Evolutionary conservation across 2,329 filamentous ascomycete genomes (phyloP).

Genomic region (Dactylonectria estremocensis): DNA sequence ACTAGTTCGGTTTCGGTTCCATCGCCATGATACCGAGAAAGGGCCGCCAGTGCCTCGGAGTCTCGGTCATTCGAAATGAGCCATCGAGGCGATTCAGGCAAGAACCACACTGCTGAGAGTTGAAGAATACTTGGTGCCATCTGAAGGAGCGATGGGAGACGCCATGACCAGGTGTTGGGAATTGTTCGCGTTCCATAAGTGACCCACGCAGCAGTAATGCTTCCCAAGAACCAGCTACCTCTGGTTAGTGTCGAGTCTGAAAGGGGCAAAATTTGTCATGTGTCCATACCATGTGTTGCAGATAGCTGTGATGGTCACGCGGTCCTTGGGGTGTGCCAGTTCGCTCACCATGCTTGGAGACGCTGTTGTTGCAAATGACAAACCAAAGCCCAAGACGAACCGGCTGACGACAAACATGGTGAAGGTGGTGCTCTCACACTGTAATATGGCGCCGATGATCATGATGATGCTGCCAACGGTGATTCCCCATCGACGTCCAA

Average conservation of each 20-base stretch:
- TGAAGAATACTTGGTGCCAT: conserved; percentile 37
- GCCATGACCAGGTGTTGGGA: conserved; percentile 55
- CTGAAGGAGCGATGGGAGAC: conserved; percentile 51
- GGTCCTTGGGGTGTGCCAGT: conserved; percentile 67
- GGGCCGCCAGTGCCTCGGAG: conserved; percentile 66
- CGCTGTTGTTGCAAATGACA: conserved; percentile 66
- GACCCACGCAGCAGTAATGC: conserved; percentile 60
- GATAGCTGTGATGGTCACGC: conserved; percentile 66
- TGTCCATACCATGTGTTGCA: conserved; percentile 60
- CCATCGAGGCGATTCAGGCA: conserved; percentile 76
- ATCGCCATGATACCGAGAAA: conserved; percentile 71
- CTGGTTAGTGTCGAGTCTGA: conserved; percentile 67
- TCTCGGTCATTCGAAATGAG: conserved; percentile 57
- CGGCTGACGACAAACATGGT: not conserved
- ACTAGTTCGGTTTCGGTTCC: conserved; percentile 68
- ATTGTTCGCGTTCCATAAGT: conserved; percentile 61
- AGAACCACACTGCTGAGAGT: conserved; percentile 58
- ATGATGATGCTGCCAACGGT: conserved; percentile 51
- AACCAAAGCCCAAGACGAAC: conserved; percentile 66
- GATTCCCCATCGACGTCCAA: conserved; percentile 52
- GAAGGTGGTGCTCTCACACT: conserved; percentile 47
- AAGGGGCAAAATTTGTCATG: conserved; percentile 69
- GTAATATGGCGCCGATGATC: conserved; percentile 51
- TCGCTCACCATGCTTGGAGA: conserved; percentile 67
- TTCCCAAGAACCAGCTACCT: conserved; percentile 64